Evolutionary conservation across 345 rosid genomes (phyloP), one percentile per base, ranked within the genome.

Genomic region (Viola odorata): DNA sequence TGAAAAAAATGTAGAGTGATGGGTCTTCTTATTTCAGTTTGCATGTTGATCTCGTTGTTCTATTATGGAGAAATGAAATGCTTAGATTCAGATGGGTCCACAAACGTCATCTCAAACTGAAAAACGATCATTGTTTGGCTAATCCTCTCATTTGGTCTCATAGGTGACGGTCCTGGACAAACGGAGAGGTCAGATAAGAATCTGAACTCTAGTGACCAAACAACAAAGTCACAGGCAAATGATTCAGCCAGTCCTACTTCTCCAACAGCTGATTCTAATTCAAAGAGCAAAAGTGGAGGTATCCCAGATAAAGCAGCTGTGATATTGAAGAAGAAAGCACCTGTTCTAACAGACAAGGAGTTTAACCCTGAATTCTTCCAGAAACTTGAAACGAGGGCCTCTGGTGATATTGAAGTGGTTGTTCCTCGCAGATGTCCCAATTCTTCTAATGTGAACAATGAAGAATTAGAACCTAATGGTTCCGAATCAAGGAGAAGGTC

Each of bases 301-400:
- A 86, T 94, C 78, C 68, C 77, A 7, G 96, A 86, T 53, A 88
- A 86, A 66, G 88, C 98, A 62, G 94, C 77, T 63, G 81, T 81
- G 39, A 81, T 91, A 81, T 76, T 91, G 77, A 95, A 95, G 88
- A 94, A 90, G 81, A 95, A 81, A 77, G 78, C 89, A 41, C 99
- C 83, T 58, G 85, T 76, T 45, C 73, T 95, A 57, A 77, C 88
- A 58, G 99, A 91, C 75, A 91, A 86, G 69, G 91, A 86, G 60
- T 65, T 87, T 58, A 95, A 95, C 70, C 94, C 91, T 53, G 99
- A 91, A 73, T 95, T 95, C 75, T 95, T 95, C 78, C 96, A 88
- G 78, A 95, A 85, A 75, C 88, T 95, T 63, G 87, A 88, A 73
- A 74, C 78, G 42, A 81, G 95, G 69, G 84, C 82, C 48, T 85